Evolutionary conservation across 306 rosid genomes (phyloP).

Genomic region (Carpinus viminea): DNA sequence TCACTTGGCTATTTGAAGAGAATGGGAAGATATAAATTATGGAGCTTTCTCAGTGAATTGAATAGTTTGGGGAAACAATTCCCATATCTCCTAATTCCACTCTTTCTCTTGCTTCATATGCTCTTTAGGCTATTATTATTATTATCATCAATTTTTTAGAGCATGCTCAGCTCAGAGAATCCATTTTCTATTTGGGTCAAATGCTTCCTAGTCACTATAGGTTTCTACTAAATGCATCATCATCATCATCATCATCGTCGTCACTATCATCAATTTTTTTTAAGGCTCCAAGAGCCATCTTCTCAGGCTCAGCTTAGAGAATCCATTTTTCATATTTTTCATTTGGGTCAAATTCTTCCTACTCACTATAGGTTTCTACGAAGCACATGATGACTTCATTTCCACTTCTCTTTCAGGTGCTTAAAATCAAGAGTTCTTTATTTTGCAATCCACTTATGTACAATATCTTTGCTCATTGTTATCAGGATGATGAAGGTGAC

Average conservation of each 20-base stretch:
- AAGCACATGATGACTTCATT: not conserved
- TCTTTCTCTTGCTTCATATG: not conserved
- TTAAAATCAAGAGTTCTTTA: not conserved
- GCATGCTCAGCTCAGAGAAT: not conserved
- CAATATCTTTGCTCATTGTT: slow-evolving; percentile 20
- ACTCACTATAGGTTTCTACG: not conserved
- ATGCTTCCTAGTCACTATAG: not conserved
- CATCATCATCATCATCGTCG: not conserved
- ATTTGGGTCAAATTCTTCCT: not conserved
- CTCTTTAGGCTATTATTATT: not conserved
- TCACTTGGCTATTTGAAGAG: not conserved
- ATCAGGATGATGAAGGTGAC: slow-evolving; percentile 94
- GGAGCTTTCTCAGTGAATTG: not conserved
- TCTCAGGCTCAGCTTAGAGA: not conserved
- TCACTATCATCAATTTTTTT: not conserved
- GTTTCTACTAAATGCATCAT: not conserved
- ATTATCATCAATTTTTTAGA: not conserved
- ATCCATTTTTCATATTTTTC: not conserved
- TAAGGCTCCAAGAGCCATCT: not conserved
- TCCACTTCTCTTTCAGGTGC: slow-evolving; percentile 12
- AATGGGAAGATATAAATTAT: not conserved
- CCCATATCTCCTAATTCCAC: not conserved
- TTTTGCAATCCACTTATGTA: slow-evolving; percentile 22
- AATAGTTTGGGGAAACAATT: not conserved
- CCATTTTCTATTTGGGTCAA: not conserved